Base-by-base conservation (phyloP, 1,139 yeast species). In the Pichia sp. region DNA sequence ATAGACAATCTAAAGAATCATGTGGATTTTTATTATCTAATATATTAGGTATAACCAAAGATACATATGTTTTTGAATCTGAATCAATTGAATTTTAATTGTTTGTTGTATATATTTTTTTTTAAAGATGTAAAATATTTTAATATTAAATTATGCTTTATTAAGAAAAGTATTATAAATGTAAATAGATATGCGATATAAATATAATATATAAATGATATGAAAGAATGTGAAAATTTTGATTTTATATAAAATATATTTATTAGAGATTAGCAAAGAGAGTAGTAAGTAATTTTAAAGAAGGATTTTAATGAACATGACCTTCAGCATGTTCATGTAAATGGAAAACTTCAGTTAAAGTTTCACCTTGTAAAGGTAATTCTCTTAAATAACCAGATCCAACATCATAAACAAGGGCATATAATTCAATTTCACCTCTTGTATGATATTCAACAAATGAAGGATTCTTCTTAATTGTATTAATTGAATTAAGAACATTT, bases 361-460 rank as follows among this genome's bases (percentile, higher is more conserved):
- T 3, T 45, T 72, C 76, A 45, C 65, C 72, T 42, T 68, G 67
- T 29, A 74, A 61, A 44, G 74, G 78, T 16, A 76, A 63, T 53
- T 74, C 76, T 21, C 63, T 62, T 42, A 89, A 69, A 40, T 72
- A 69, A 19, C 97, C 98, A 9, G 85, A 72, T 30, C 75, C 78
- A 33, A 88, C 96, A 58, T 89, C 88, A 64, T 89, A 91, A 50
- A 91, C 76, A 63, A 89, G 65, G 1, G 96, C 97, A 74, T 88
- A 81, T 32, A 91, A 84, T 62, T 86, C 85, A 37, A 91, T 70
- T n/a, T 80, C 78, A n/a, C 84, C 78, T 46, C 69, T 70, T 47
- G 72, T 72, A 50, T 82, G 65, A 9, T 95, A 96, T 46, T 72
- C 70, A 47, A 77, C 72, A 26, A 93, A 95, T 42, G 83, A 76